Evolutionary conservation across 2,329 filamentous ascomycete species (phyloP).

Genomic region (Aureobasidium uvarum): DNA sequence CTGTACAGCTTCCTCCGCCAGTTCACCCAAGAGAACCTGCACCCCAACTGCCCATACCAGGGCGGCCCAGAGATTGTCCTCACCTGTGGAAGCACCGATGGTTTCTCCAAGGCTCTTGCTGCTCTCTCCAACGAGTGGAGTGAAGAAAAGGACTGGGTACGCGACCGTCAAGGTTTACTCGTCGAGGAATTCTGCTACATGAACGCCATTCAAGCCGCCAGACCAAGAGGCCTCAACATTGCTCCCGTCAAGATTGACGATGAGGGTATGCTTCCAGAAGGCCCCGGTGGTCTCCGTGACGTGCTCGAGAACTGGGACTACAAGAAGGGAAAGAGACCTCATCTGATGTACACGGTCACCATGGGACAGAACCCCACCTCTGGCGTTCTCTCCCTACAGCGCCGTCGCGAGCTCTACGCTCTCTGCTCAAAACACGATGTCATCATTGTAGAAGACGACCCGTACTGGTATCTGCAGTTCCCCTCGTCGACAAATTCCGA

Average conservation of each 20-base stretch:
- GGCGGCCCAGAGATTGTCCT: slow-evolving; percentile 74
- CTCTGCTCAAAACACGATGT: slow-evolving; percentile 82
- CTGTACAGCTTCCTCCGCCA: slow-evolving; percentile 74
- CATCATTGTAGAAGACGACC: slow-evolving; percentile 90
- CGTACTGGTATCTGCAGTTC: slow-evolving; percentile 93
- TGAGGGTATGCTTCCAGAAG: slow-evolving; percentile 73
- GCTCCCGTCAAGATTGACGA: slow-evolving; percentile 73
- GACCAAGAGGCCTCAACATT: slow-evolving; percentile 68
- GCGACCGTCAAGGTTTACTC: slow-evolving; percentile 72
- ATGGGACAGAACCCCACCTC: slow-evolving; percentile 89
- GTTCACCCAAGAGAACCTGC: slow-evolving; percentile 72
- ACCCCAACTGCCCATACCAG: slow-evolving; percentile 76
- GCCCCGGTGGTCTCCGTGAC: slow-evolving; percentile 71
- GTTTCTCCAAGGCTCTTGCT: slow-evolving; percentile 73
- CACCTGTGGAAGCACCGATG: slow-evolving; percentile 81
- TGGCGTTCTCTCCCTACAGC: slow-evolving; percentile 67
- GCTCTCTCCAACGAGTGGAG: slow-evolving; percentile 75
- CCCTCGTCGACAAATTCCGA: slow-evolving; percentile 60
- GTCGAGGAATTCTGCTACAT: slow-evolving; percentile 80
- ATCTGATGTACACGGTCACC: slow-evolving; percentile 87
- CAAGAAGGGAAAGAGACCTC: slow-evolving; percentile 69
- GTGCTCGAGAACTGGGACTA: slow-evolving; percentile 81
- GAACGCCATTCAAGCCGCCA: slow-evolving; percentile 67
- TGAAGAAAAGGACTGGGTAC: slow-evolving; percentile 63
- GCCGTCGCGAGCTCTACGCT: slow-evolving; percentile 75